A percentile compares a stretch with the other conserved stretches of the same genome.
These are phyloP conservation scores for Trichoderma sp. DNA, from an alignment of 2,329 filamentous ascomycete species.

Conservation along the genomic window DNA sequence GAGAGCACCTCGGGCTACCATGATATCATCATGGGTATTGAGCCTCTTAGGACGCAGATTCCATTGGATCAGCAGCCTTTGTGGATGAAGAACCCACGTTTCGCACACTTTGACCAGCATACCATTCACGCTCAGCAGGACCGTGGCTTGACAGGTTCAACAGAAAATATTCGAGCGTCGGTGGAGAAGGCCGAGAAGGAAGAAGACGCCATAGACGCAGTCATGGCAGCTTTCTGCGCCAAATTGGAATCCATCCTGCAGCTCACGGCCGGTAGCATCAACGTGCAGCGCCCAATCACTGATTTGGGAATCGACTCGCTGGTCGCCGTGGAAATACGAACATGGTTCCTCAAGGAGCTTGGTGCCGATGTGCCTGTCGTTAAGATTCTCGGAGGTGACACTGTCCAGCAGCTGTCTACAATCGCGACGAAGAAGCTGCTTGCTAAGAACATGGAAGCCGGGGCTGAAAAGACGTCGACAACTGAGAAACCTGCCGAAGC, in stretches of 20 bases:
- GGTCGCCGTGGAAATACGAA: constrained; percentile 43
- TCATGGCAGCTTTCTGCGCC: background rate
- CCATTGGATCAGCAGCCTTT: background rate
- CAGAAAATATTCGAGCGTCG: background rate
- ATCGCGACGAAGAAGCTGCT: background rate
- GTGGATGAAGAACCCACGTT: background rate
- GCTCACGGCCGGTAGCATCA: constrained; percentile 26
- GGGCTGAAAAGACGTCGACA: no score
- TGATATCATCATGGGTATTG: background rate
- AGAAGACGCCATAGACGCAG: background rate
- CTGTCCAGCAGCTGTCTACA: background rate
- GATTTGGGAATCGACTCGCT: constrained; percentile 40
- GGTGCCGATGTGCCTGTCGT: constrained; percentile 49
- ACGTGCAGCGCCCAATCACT: constrained; percentile 27
- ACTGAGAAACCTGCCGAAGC: no score
- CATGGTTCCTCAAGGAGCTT: constrained; percentile 52
- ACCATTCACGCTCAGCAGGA: background rate
- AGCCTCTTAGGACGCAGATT: background rate
- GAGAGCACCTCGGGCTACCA: background rate
- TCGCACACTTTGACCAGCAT: background rate
- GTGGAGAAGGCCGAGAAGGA: background rate
- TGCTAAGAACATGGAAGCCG: background rate
- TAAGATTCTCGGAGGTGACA: constrained; percentile 40
- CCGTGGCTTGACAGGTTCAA: background rate
- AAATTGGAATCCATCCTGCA: background rate